phyloP scores from a whole-genome alignment of 192 early-diverging fungal species.

The Neocallimastix lanati region DNA sequence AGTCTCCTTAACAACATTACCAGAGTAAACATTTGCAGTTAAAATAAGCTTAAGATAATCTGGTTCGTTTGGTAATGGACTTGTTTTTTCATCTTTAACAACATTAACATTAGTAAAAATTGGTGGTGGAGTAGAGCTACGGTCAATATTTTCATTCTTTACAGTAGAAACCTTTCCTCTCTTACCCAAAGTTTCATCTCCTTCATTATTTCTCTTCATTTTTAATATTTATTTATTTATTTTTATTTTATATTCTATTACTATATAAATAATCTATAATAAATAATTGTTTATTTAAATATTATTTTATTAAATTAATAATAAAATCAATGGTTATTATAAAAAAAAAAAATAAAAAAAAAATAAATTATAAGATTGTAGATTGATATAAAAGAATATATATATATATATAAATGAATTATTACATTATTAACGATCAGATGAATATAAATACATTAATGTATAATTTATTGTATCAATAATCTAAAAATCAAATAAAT shows the following conservation, averaged over 20 bases:
- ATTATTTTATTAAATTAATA: too few species aligned
- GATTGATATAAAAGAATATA: too few species aligned
- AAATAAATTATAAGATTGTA: too few species aligned
- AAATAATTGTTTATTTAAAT: too few species aligned
- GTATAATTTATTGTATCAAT: too few species aligned
- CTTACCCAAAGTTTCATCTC: not conserved
- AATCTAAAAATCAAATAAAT: too few species aligned
- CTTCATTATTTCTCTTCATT: not conserved
- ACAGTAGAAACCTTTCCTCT: not conserved
- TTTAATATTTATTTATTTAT: not conserved
- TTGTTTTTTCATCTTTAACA: not conserved
- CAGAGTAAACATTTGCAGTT: constrained; percentile 71
- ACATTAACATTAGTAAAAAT: not conserved
- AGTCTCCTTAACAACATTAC: constrained; percentile 73
- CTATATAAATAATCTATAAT: too few species aligned
- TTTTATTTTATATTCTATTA: not conserved
- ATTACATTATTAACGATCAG: too few species aligned
- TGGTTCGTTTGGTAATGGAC: constrained; percentile 11
- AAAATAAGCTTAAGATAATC: constrained; percentile 91
- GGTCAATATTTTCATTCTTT: not conserved
- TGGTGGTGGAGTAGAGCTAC: not conserved
- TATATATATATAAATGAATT: too few species aligned
- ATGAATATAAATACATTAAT: too few species aligned
- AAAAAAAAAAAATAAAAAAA: too few species aligned
- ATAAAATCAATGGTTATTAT: too few species aligned